phyloP scores from a whole-genome alignment of 305 asterid species.

The Euphrasia arctica region DNA sequence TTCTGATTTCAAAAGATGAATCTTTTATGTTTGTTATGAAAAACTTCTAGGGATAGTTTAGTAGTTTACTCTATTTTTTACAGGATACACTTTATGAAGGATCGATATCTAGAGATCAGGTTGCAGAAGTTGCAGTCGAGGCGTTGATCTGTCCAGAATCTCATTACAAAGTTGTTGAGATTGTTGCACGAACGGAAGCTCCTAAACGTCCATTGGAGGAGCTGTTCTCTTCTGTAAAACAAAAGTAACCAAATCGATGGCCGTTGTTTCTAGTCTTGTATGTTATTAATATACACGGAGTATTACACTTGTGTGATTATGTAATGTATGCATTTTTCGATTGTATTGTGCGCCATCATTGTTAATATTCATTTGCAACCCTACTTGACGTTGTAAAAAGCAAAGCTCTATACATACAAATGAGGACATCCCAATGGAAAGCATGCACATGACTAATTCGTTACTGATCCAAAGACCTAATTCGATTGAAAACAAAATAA shows the following conservation, averaged over 20 bases:
- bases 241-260: slow-evolving; percentile 33
- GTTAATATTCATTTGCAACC: no score
- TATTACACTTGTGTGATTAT: neutral
- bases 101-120: slow-evolving; percentile 88
- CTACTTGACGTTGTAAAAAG: no score
- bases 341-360: no score
- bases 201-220: slow-evolving; percentile 71
- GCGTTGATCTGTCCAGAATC: slow-evolving; percentile 76
- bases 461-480: no score
- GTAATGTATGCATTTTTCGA: neutral
- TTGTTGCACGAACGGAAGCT: slow-evolving; percentile 76
- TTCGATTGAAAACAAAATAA: no score
- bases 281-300: no score
- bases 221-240: slow-evolving; percentile 69
- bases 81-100: slow-evolving; percentile 90
- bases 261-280: neutral
- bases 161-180: slow-evolving; percentile 80
- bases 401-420: no score
- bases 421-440: no score
- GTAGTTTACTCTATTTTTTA: neutral
- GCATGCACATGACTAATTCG: no score
- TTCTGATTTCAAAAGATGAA: neutral
- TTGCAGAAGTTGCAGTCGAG: slow-evolving; percentile 90
- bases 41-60: neutral
- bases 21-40: neutral